phyloP scores from a whole-genome alignment of 306 rosid species.

The Gastrolobium villosum region DNA sequence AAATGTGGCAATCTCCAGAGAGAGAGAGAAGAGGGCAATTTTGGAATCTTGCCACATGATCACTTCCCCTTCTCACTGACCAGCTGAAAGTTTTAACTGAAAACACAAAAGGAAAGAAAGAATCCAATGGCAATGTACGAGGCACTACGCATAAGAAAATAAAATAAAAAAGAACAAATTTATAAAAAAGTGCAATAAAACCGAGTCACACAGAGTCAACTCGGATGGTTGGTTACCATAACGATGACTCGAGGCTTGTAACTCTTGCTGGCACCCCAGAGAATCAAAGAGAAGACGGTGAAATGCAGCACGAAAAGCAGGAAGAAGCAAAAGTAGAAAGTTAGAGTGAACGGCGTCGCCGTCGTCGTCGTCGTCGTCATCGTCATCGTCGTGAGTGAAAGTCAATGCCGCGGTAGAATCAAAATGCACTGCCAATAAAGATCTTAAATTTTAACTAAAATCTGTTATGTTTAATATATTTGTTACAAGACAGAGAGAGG shows the following conservation, averaged over 20 bases:
- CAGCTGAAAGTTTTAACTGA: not conserved
- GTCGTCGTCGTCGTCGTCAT: constrained; percentile 33
- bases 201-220: constrained; percentile 7
- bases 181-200: not conserved
- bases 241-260: constrained; percentile 65
- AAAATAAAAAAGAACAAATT: not conserved
- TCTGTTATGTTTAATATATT: no score
- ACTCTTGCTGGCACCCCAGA: constrained; percentile 93
- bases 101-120: not conserved
- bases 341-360: constrained; percentile 27
- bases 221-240: constrained; percentile 54
- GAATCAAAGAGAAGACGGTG: constrained; percentile 70
- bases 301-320: constrained; percentile 67
- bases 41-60: not conserved
- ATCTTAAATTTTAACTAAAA: no score
- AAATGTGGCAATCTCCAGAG: not conserved
- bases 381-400: constrained; percentile 46
- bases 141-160: not conserved
- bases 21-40: not conserved
- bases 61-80: not conserved
- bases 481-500: no score
- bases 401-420: no score
- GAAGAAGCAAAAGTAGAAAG: constrained; percentile 64
- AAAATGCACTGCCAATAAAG: no score
- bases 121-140: constrained; percentile 5